Evolutionary conservation across 495 filamentous ascomycete genomes (phyloP).

Genomic region (Cercophora sp.): DNA sequence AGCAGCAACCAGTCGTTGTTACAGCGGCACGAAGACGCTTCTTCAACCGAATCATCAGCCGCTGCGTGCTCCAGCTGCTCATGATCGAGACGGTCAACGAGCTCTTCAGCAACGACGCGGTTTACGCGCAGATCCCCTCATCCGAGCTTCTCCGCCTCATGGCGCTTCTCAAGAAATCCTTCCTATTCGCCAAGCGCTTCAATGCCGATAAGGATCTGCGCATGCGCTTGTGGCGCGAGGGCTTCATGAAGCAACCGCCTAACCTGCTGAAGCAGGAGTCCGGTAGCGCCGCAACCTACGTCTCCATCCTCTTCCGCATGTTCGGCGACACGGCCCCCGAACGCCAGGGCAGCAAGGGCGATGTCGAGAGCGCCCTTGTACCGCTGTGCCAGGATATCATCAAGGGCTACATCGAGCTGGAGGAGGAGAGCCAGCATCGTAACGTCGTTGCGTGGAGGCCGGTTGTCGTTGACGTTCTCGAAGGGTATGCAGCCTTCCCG

Average conservation of each 20-base stretch:
- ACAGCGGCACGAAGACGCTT: slow-evolving; percentile 90
- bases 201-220: slow-evolving; percentile 95
- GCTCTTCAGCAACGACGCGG: slow-evolving; percentile 93
- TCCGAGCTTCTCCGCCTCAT: slow-evolving; percentile 85
- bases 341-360: slow-evolving; percentile 66
- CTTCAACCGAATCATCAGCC: slow-evolving; percentile 99
- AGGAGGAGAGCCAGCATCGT: slow-evolving; percentile 90
- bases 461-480: slow-evolving; percentile 95
- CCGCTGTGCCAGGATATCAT: slow-evolving; percentile 94
- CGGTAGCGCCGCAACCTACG: slow-evolving; percentile 87
- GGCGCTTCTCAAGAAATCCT: slow-evolving; percentile 88
- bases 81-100: slow-evolving; percentile 99
- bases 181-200: slow-evolving; percentile 93
- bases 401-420: slow-evolving; percentile 71
- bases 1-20: slow-evolving; percentile 85
- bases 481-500: slow-evolving; percentile 87
- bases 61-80: slow-evolving; percentile 92
- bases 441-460: slow-evolving; percentile 96
- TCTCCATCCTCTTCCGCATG: slow-evolving; percentile 92
- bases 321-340: slow-evolving; percentile 86
- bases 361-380: slow-evolving; percentile 87
- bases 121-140: slow-evolving; percentile 90
- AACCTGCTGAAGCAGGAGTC: slow-evolving; percentile 98
- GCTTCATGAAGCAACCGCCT: slow-evolving; percentile 99
- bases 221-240: slow-evolving; percentile 91